Base-by-base conservation (phyloP, 108 stramenopile genomes). In the Aurantiochytrium sp. region DNA sequence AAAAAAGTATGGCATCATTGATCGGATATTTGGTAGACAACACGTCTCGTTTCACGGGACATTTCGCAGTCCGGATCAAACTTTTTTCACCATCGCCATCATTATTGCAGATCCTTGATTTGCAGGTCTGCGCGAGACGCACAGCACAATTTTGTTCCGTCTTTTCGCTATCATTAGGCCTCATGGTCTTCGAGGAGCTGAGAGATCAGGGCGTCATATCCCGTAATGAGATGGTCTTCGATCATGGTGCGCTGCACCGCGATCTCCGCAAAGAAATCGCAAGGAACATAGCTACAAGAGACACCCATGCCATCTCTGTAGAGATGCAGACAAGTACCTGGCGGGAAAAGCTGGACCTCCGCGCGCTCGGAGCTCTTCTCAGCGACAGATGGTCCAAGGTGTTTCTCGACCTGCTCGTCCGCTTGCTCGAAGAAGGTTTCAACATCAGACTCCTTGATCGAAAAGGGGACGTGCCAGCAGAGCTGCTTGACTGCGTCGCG, bases 211-310 rank as follows among this genome's bases (percentile, higher is more conserved):
- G 88, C 88, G 47, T 94, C 89, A 76, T 96, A 96, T 16, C 96
- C 96, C 16, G 91, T 90, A 59, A 96, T 93, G 55, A 95, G 88
- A 89, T 96, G 96, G 88, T 96, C 96, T 58, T 94, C 91, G 4
- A 96, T 87, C 95, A 96, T 95, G n/a, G 95, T 95, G 12, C 96
- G 93, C 23, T 92, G 89, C 5, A 96, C 90, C 83, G 95, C 96
- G 58, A 58, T 58, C 64, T 69, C 60, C 23, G 53, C 43, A 6
- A 88, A 69, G 23, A 60, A 44, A 58, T 58, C 51, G 29, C 29
- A 89, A 25, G 95, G 95, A 19, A 92, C 92, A 59, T 95, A 94
- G n/a, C 93, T 90, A n/a, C 94, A 95, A 42, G 92, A 73, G 25
- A 95, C 88, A 12, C 95, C 95, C 87, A 91, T 90, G 4, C 96